Conservation (phyloP, 768 basidiomycete species). For the Boletus reticuloceps region DNA sequence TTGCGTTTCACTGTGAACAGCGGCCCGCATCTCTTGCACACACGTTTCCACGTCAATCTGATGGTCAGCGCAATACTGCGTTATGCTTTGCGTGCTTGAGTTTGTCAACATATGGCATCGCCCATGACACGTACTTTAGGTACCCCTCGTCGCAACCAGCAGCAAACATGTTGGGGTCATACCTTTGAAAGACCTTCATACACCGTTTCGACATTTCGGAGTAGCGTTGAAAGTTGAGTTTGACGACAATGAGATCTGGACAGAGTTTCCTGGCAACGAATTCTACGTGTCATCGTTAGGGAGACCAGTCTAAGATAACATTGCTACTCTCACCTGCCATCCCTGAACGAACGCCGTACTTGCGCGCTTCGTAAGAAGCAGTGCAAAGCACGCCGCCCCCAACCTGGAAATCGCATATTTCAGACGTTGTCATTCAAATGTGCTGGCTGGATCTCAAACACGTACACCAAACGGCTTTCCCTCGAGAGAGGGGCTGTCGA, state of each 20-base stretch:
- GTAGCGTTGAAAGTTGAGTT: slow-evolving; percentile 58
- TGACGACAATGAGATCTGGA: slow-evolving; percentile 77
- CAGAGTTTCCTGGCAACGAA: slow-evolving; percentile 95
- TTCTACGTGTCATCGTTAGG: slow-evolving; percentile 39
- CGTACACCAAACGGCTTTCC: slow-evolving; percentile 75
- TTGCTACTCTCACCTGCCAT: slow-evolving; percentile 75
- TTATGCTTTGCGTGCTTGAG: slow-evolving; percentile 56
- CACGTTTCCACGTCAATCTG: slow-evolving; percentile 66
- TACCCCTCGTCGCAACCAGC: slow-evolving; percentile 92
- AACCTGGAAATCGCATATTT: slow-evolving; percentile 41
- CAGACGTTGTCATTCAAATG: slow-evolving; percentile 1
- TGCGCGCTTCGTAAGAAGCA: slow-evolving; percentile 90
- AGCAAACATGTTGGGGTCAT: slow-evolving; percentile 71
- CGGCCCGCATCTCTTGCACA: slow-evolving; percentile 71
- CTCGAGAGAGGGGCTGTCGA: slow-evolving; percentile 58
- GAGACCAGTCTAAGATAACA: not conserved
- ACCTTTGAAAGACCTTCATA: slow-evolving; percentile 64
- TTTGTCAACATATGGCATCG: not conserved
- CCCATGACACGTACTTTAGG: slow-evolving; percentile 60
- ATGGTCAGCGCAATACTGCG: slow-evolving; percentile 73
- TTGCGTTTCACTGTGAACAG: slow-evolving; percentile 73
- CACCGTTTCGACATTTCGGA: slow-evolving; percentile 68
- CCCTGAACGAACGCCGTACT: slow-evolving; percentile 87
- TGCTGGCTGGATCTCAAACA: not conserved
- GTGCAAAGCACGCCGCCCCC: slow-evolving; percentile 84